A percentile compares a stretch with the other conserved stretches of the same genome.
phyloP scores from a whole-genome alignment of 495 filamentous ascomycete species.

The Astrothelium macrocarpum region DNA sequence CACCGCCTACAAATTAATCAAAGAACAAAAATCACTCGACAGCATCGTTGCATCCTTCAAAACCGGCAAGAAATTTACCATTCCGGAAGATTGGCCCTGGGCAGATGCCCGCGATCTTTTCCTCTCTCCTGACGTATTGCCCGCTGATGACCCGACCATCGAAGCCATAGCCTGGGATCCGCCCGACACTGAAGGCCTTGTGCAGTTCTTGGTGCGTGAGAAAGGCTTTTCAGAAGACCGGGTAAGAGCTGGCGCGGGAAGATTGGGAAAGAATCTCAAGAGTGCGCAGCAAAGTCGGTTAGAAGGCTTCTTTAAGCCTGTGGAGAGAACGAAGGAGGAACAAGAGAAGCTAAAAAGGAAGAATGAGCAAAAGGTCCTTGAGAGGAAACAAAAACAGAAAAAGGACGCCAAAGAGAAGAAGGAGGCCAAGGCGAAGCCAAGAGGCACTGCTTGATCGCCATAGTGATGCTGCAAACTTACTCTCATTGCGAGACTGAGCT shows the following conservation, averaged over 20 bases:
- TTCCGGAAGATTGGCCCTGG: constrained; percentile 91
- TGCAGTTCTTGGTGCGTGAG: constrained; percentile 80
- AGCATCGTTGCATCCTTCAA: constrained; percentile 59
- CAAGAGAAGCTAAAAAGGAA: constrained; percentile 80
- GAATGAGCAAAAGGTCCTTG: constrained; percentile 76
- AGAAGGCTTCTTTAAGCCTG: constrained; percentile 95
- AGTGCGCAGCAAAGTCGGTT: constrained; percentile 77
- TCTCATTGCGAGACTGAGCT: background rate
- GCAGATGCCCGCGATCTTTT: constrained; percentile 87
- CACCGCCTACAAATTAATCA: constrained; percentile 87
- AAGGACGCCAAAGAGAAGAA: constrained; percentile 80
- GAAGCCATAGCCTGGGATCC: constrained; percentile 91
- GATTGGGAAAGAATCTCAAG: constrained; percentile 81
- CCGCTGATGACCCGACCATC: constrained; percentile 74
- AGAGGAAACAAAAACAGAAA: constrained; percentile 91
- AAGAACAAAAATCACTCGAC: constrained; percentile 78
- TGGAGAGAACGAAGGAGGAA: constrained; percentile 80
- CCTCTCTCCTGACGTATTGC: constrained; percentile 76
- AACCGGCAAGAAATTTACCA: constrained; percentile 51
- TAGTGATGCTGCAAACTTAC: background rate
- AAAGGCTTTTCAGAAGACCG: constrained; percentile 96
- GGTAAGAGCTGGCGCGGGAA: constrained; percentile 63
- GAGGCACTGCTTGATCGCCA: constrained; percentile 46
- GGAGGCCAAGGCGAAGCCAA: constrained; percentile 77
- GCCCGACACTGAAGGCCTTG: constrained; percentile 78